Base-by-base conservation (phyloP, 1,284 basidiomycete species). In the Ganoderma meredithae region DNA sequence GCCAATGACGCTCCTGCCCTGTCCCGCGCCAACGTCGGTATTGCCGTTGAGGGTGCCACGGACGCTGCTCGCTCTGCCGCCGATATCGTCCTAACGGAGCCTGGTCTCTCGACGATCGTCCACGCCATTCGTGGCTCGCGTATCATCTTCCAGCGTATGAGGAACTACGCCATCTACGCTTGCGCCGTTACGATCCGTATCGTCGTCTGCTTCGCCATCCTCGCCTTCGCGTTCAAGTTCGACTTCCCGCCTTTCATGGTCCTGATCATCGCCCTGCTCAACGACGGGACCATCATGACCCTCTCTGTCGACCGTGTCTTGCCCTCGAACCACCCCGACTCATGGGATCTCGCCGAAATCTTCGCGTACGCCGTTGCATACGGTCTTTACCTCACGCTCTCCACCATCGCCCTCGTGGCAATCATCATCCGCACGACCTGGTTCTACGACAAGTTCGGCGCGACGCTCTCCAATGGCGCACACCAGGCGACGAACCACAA, bases 231-330 rank as follows among this genome's bases (percentile, higher is more conserved):
- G 69, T 98, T 96, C 92, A 91, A 93, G 86, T 96, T 96, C 82
- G 94, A 97, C 83, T 99, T 99, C 95, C 97, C 97, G 77, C 96
- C 97, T 19, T 99, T 99, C 91, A 98, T 99, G 97, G 91, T 99
- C 73, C 93, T 98, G 81, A 95, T 99, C 82, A 97, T 99, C 75
- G 96, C 97, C 70, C 88, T 98, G 64, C 86, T 98, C 75, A 99
- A 99, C 83, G 97, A 98, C 80, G 97, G 97, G 82, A 98, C 97
- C 75, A 97, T 99, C 88, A 98, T 99, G 96, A 99, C 97, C 13
- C 88, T 99, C 73, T 98, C 96, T 39, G 93, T 98, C 70, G 97
- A 99, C 82, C 95, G 97, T 82, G 97, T 98, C 72, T 83, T 98
- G 77, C 97, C 97, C 60, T 96, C 95, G 62, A 92, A 86, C 82